A percentile compares a stretch with the other conserved stretches of the same genome.
Conservation (phyloP, 495 filamentous ascomycete species). For the Lindgomyces ingoldianus region DNA sequence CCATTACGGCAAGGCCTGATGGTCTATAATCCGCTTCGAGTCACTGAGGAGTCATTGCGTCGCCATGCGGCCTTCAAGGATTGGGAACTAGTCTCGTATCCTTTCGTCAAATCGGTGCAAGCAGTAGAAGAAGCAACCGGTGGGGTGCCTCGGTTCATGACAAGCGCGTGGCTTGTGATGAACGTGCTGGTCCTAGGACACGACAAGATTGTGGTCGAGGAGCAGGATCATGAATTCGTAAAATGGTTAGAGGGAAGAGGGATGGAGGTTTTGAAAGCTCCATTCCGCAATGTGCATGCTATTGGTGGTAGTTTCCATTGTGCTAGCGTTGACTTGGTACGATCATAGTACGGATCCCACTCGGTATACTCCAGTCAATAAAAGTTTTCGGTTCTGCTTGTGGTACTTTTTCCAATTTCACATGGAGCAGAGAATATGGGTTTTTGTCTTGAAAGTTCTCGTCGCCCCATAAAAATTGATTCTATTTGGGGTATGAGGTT, state of each 20-base stretch:
- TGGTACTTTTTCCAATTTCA: too few relatives aligned
- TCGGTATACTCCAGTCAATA: too few relatives aligned
- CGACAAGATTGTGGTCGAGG: constrained; percentile 36
- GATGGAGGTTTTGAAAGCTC: constrained; percentile 32
- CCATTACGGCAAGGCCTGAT: constrained; percentile 35
- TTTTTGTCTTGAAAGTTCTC: too few relatives aligned
- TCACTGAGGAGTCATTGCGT: constrained; percentile 32
- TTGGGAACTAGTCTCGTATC: constrained; percentile 38
- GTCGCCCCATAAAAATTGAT: too few relatives aligned
- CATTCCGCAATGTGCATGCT: constrained; percentile 39
- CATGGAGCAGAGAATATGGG: too few relatives aligned
- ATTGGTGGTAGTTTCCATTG: constrained; percentile 43
- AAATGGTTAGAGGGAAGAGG: constrained; percentile 30
- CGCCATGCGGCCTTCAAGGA: constrained; percentile 19
- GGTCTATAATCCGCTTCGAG: constrained; percentile 32
- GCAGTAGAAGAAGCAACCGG: too few relatives aligned
- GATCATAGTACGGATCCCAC: too few relatives aligned
- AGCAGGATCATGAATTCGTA: constrained; percentile 17
- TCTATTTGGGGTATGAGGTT: too few relatives aligned
- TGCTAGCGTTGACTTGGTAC: constrained; percentile 41
- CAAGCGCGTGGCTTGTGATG: constrained; percentile 29
- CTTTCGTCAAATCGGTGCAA: constrained; percentile 19
- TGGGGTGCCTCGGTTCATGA: constrained; percentile 33
- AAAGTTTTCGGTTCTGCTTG: too few relatives aligned
- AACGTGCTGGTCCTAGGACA: constrained; percentile 37